phyloP scores from a whole-genome alignment of 129 eudicot species.

The Flaveria ramosissima region DNA sequence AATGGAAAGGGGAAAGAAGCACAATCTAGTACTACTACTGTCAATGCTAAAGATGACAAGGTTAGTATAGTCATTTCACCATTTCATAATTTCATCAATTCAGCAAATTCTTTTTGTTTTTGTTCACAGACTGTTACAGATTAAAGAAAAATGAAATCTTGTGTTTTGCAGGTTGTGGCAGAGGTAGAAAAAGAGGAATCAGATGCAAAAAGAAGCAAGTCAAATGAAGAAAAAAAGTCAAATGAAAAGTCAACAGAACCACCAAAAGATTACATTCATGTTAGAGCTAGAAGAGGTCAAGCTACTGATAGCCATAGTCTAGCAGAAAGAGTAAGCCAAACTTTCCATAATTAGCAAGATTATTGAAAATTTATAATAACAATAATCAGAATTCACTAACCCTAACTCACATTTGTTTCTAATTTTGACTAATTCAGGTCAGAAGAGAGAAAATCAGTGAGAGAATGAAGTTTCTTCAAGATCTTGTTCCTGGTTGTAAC shows the following conservation, averaged over 20 bases:
- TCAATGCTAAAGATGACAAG: conserved; percentile 48
- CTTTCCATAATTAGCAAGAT: neutral
- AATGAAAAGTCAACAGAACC: conserved; percentile 55
- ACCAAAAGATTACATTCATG: conserved; percentile 94
- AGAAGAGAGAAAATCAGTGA: conserved; percentile 94
- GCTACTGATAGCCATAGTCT: conserved; percentile 97
- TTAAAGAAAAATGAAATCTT: neutral
- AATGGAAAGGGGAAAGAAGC: conserved; percentile 64
- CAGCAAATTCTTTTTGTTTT: conserved; percentile 8
- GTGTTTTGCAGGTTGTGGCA: conserved; percentile 51
- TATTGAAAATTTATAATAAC: neutral
- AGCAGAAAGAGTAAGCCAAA: conserved; percentile 80
- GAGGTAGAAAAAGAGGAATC: conserved; percentile 56
- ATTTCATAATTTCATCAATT: neutral
- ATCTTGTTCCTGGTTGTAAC: conserved; percentile 97
- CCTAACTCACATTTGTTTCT: conserved; percentile 23
- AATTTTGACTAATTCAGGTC: conserved; percentile 45
- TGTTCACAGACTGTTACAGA: conserved; percentile 6
- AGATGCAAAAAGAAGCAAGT: conserved; percentile 73
- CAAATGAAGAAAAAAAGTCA: conserved; percentile 43
- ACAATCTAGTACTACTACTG: conserved; percentile 26
- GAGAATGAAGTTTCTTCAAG: conserved; percentile 89
- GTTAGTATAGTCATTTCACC: conserved; percentile 50
- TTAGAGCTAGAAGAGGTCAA: conserved; percentile 93
- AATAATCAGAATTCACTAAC: neutral